These are phyloP conservation scores for Fusarium papillatum DNA, from an alignment of 2,329 filamentous ascomycete species.

Conservation along the genomic window DNA sequence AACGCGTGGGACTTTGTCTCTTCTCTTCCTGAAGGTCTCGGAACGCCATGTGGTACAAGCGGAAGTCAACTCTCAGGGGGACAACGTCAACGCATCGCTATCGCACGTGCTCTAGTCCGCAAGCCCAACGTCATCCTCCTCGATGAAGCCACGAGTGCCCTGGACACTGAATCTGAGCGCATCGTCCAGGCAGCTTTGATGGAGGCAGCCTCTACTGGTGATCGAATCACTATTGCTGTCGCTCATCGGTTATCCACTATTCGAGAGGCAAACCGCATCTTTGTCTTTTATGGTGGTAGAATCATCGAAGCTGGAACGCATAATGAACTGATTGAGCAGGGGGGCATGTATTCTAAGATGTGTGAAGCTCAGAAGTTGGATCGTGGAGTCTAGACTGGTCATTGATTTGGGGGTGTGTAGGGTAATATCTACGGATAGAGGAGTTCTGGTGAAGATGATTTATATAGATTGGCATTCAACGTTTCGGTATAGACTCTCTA, in stretches of 20 bases:
- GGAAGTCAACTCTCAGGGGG: conserved; percentile 20
- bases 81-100: conserved; percentile 21
- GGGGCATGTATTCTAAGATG: conserved; percentile 21
- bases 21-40: conserved; percentile 10
- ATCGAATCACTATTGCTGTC: conserved; percentile 27
- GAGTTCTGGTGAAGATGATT: not conserved
- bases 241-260: conserved; percentile 21
- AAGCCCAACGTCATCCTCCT: conserved; percentile 17
- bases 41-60: conserved; percentile 6
- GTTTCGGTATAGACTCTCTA: not conserved
- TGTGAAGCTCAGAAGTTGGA: conserved; percentile 11
- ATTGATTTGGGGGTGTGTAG: not conserved
- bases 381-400: not conserved
- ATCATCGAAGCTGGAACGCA: conserved; percentile 22
- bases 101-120: conserved; percentile 19
- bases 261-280: conserved; percentile 17
- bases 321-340: conserved; percentile 10
- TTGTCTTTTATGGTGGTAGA: conserved; percentile 18
- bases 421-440: not conserved
- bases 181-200: conserved; percentile 21
- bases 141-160: conserved; percentile 13
- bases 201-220: not conserved
- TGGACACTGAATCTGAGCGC: conserved; percentile 17
- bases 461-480: not conserved
- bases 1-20: conserved; percentile 21